Evolutionary conservation across 805 yeast species (phyloP), one percentile per base, ranked within the genome.

Genomic region (Candida odintsovae): DNA sequence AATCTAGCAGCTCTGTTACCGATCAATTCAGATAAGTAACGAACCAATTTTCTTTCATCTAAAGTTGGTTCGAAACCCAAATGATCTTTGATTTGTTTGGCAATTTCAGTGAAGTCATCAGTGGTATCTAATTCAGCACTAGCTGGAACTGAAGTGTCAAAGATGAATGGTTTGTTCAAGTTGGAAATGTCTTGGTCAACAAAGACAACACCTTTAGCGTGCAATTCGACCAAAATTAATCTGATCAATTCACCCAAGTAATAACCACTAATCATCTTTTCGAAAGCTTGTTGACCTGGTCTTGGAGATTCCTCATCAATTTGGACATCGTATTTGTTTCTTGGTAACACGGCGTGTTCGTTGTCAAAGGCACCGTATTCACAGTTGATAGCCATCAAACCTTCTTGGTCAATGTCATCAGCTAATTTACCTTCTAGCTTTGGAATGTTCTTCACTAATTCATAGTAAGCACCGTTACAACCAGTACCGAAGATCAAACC

Each of bases 361-460:
- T 89, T 90, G 67, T 92, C 98, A 65, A 92, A 92, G 7, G 97
- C 92, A 62, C 99, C 98, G 72, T 92, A 92, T 73, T 92, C 99
- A 75, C 97, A 90, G 76, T 92, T 92, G 67, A 92, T 92, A 46
- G 97, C 97, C 95, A 92, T 90, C 52, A 84, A 82, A 38, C 85
- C 75, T 42, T 77, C 78, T 7, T 63, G 67, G 35, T 78, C 63
- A 56, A 89, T 77, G 62, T 88, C 96, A 38, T 67, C 70, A 26
- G 80, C 76, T 45, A 84, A 66, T 57, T 69, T 71, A 50, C 94
- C 95, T 58, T 80, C 80, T 57, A 92, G 75, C 73, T 92, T 92
- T 53, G 90, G 92, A 58, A 92, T 80, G 58, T 79, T 79, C 44
- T 72, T 67, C 44, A 81, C 83, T 42, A 69, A 69, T 59, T 92